Evolutionary conservation across 2,329 filamentous ascomycete species (phyloP).

Genomic region (Neopestalotiopsis sp.): DNA sequence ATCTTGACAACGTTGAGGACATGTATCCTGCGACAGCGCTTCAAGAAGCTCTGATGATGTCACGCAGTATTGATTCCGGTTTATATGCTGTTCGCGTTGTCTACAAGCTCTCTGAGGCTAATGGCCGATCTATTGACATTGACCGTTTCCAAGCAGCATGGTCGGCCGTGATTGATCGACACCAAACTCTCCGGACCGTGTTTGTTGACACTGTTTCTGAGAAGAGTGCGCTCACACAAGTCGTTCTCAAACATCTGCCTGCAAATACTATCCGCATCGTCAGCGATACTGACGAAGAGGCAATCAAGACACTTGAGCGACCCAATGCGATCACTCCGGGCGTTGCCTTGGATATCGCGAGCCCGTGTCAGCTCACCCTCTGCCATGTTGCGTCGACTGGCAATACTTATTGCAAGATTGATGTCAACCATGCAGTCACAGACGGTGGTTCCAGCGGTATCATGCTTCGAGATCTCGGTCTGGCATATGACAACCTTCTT

Average conservation of each 20-base stretch:
- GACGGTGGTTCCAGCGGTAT: slow-evolving; percentile 40
- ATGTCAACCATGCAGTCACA: slow-evolving; percentile 42
- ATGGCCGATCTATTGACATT: slow-evolving; percentile 2
- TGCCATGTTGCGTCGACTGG: slow-evolving; percentile 24
- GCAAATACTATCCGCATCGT: slow-evolving; percentile 3
- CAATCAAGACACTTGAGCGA: slow-evolving; percentile 2
- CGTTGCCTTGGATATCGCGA: slow-evolving; percentile 30
- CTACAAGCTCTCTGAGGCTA: slow-evolving; percentile 4
- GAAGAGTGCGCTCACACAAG: slow-evolving; percentile 16
- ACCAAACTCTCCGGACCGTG: neutral
- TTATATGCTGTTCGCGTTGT: slow-evolving; percentile 13
- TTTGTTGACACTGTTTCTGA: slow-evolving; percentile 16
- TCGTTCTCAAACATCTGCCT: slow-evolving; percentile 14
- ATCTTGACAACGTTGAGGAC: slow-evolving; percentile 42
- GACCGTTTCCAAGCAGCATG: slow-evolving; percentile 13
- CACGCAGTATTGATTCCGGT: slow-evolving; percentile 18
- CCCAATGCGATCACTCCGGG: slow-evolving; percentile 11
- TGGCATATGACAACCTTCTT: slow-evolving; percentile 30
- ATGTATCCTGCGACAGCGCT: slow-evolving; percentile 60
- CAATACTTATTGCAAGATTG: slow-evolving; percentile 32
- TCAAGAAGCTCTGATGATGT: slow-evolving; percentile 57
- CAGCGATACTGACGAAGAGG: slow-evolving; percentile 11
- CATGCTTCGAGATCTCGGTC: slow-evolving; percentile 35
- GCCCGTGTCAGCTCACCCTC: slow-evolving; percentile 26
- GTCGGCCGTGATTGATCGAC: slow-evolving; percentile 5